Evolutionary conservation across 2,329 filamentous ascomycete species (phyloP).

Genomic region (Neonectria sp.): DNA sequence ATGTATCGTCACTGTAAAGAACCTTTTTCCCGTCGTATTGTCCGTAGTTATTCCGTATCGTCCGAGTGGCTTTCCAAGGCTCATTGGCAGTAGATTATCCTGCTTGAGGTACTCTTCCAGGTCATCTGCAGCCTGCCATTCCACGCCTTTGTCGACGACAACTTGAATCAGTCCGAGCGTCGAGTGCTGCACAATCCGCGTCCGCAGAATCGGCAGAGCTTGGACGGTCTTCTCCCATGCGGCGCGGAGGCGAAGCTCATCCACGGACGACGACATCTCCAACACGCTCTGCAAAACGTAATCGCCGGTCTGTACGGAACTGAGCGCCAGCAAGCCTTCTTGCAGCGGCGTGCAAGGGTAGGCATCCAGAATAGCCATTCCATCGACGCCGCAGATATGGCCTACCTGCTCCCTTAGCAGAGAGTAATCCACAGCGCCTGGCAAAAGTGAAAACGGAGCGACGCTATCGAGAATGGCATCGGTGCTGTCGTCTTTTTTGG

Average conservation of each 20-base stretch:
- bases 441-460: slow-evolving; percentile 13
- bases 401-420: slow-evolving; percentile 2
- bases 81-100: slow-evolving; percentile 54
- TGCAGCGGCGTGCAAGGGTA: not conserved
- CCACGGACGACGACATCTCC: slow-evolving; percentile 12
- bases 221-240: slow-evolving; percentile 34
- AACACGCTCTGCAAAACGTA: slow-evolving; percentile 37
- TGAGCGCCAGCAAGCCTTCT: slow-evolving; percentile 36
- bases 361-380: not conserved
- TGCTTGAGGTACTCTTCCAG: slow-evolving; percentile 54
- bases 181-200: slow-evolving; percentile 61
- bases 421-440: not conserved
- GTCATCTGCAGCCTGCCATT: slow-evolving; percentile 41
- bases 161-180: slow-evolving; percentile 60
- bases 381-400: not conserved
- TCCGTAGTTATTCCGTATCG: slow-evolving; percentile 57
- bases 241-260: slow-evolving; percentile 17
- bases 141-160: slow-evolving; percentile 56
- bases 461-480: not conserved
- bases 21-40: slow-evolving; percentile 36
- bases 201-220: slow-evolving; percentile 55
- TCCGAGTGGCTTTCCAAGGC: slow-evolving; percentile 57
- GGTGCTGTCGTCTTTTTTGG: not conserved
- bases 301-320: slow-evolving; percentile 35
- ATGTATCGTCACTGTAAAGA: slow-evolving; percentile 49